Base-by-base conservation (phyloP, 495 filamentous ascomycete species). In the Chaetomium cochliodes region DNA sequence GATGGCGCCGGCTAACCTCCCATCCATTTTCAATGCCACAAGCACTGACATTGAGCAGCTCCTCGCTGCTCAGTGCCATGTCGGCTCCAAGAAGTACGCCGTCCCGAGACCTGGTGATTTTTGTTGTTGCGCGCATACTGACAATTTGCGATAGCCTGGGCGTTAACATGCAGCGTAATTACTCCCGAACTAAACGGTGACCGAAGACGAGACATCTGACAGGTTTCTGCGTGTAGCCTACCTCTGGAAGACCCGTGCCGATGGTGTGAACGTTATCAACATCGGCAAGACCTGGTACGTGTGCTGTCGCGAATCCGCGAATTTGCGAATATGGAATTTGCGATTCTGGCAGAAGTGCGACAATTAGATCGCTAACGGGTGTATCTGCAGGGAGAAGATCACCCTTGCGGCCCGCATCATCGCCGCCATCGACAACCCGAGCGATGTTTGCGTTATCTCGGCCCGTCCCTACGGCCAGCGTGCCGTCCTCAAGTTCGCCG, bases 251-350 rank as follows among this genome's bases (percentile, higher is more conserved):
- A 96, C 92, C 76, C 89, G 94, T 74, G 88, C 92, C 64, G 94
- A 98, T 72, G 94, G 94, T 81, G 88, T 98, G 84, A 98, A 98
- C 78, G 86, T 98, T 67, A 86, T 98, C 80, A 98, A 98, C 87
- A 91, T 98, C 81, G 92, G 93, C 85, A 98, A 98, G 91, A 98
- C 94, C 82, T 98, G 93, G 93, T 98, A 87, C 72, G 89, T 78
- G 26, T 64, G 54, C 26, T 42, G n/a, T 54, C n/a, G 26, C 42
- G 28, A n/a, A n/a, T n/a, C n/a, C n/a, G 25, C 28, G 0, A n/a
- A n/a, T n/a, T n/a, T n/a, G n/a, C n/a, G n/a, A n/a, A n/a, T n/a
- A n/a, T n/a, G n/a, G n/a, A n/a, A n/a, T n/a, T 8, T 11, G 16
- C 3, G 26, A 53, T n/a, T 12, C 3, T 2, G 8, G 15, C 12